phyloP scores from a whole-genome alignment of 805 yeast genomes.

The Monosporozyma aerobia region DNA sequence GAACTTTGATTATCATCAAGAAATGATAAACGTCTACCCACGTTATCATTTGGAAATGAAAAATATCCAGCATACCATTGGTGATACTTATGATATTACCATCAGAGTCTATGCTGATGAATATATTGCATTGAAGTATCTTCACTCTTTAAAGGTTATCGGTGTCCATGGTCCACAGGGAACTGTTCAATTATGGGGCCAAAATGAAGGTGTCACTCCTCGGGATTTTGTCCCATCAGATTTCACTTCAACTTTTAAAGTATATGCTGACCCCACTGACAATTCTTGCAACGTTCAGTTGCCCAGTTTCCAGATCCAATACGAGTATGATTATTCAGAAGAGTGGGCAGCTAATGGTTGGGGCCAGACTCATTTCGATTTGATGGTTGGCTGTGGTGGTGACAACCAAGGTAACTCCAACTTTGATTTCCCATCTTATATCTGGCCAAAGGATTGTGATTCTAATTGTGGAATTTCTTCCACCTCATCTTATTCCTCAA shows the following conservation, averaged over 20 bases:
- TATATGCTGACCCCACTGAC: slow-evolving; percentile 4
- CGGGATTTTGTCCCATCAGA: slow-evolving; percentile 13
- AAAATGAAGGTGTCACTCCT: slow-evolving; percentile 8
- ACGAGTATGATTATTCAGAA: slow-evolving; percentile 11
- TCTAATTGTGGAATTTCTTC: background rate
- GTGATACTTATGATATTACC: background rate
- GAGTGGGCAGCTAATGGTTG: slow-evolving; percentile 9
- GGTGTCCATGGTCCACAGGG: slow-evolving; percentile 11
- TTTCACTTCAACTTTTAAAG: slow-evolving; percentile 12
- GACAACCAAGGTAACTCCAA: slow-evolving; percentile 14
- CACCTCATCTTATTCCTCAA: too few relatives aligned
- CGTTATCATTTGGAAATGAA: background rate
- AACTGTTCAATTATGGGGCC: slow-evolving; percentile 10
- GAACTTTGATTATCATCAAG: background rate
- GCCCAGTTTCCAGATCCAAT: slow-evolving; percentile 17
- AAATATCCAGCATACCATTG: background rate
- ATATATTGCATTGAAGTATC: slow-evolving; percentile 3
- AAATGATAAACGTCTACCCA: background rate
- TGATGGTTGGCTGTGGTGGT: slow-evolving; percentile 14
- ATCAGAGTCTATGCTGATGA: background rate
- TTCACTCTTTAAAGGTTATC: slow-evolving; percentile 12
- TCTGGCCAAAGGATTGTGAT: slow-evolving; percentile 7
- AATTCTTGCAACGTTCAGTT: slow-evolving; percentile 9
- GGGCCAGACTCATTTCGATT: slow-evolving; percentile 11
- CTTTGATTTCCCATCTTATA: slow-evolving; percentile 14